Percentiles rank a stretch among this genome's conserved stretches.
These are phyloP conservation scores for Aspergillus sp. DNA, from an alignment of 2,329 filamentous ascomycete genomes.

Conservation along the genomic window DNA sequence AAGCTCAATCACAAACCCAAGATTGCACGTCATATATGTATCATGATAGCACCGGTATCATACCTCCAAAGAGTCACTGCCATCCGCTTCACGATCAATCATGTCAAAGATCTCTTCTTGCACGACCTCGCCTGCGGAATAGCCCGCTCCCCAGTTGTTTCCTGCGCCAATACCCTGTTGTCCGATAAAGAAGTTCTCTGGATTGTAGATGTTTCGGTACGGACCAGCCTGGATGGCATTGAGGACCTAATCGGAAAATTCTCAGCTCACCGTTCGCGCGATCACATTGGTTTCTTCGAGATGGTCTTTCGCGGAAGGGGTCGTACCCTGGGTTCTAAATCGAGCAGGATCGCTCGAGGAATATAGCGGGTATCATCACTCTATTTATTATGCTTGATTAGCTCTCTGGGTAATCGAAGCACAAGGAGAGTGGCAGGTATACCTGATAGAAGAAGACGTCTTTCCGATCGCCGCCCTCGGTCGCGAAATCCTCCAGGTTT, in stretches of 20 bases:
- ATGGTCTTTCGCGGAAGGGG: conserved; percentile 1
- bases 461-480: conserved; percentile 94
- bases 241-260: conserved; percentile 62
- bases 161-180: conserved; percentile 91
- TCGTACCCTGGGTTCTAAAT: conserved; percentile 83
- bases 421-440: conserved; percentile 3
- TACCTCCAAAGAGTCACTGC: conserved; percentile 92
- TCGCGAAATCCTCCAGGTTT: conserved; percentile 96
- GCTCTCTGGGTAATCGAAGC: neutral
- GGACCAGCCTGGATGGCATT: conserved; percentile 89
- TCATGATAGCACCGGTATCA: conserved; percentile 9
- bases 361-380: conserved; percentile 99
- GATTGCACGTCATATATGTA: neutral
- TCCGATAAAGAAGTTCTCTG: conserved; percentile 97
- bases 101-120: conserved; percentile 99
- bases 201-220: conserved; percentile 99
- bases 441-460: conserved; percentile 97
- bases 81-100: conserved; percentile 97
- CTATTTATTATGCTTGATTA: conserved; percentile 42
- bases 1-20: neutral
- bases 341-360: conserved; percentile 89
- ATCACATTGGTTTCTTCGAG: neutral
- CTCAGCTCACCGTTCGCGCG: conserved; percentile 12
- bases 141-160: conserved; percentile 98
- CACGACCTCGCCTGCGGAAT: conserved; percentile 85